Evolutionary conservation across 2,329 filamentous ascomycete genomes (phyloP).

Genomic region (Neofusicoccum laricinum): DNA sequence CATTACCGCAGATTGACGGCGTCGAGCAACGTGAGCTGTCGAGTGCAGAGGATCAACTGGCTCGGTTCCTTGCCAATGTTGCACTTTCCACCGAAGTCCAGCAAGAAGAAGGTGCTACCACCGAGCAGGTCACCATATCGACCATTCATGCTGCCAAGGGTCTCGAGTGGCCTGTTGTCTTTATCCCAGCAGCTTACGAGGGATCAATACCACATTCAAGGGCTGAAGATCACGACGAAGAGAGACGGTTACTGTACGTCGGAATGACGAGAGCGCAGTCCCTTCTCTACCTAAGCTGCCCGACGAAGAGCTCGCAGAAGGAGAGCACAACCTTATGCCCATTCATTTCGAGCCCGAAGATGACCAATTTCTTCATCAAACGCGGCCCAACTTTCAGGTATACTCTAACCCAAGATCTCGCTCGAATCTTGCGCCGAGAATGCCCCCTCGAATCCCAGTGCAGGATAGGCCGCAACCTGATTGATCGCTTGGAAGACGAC

Average conservation of each 20-base stretch:
- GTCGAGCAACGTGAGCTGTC: constrained; percentile 57
- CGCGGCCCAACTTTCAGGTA: constrained; percentile 69
- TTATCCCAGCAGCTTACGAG: constrained; percentile 84
- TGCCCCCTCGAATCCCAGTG: constrained; percentile 50
- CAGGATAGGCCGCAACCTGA: constrained; percentile 23
- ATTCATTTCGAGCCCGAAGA: constrained; percentile 62
- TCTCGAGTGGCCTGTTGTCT: constrained; percentile 93
- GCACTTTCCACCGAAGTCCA: constrained; percentile 79
- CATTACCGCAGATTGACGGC: constrained; percentile 66
- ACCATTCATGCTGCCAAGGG: constrained; percentile 97
- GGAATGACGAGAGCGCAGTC: constrained; percentile 93
- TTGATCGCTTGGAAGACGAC: constrained; percentile 35
- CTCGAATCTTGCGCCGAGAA: constrained; percentile 65
- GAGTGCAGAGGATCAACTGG: constrained; percentile 61
- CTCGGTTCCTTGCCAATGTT: constrained; percentile 84
- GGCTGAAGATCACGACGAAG: constrained; percentile 82
- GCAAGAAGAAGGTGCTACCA: constrained; percentile 56
- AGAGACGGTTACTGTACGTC: constrained; percentile 85
- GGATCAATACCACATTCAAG: constrained; percentile 88
- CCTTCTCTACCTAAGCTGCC: constrained; percentile 80
- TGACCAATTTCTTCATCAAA: constrained; percentile 53
- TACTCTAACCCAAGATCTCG: constrained; percentile 62
- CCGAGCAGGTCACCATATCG: constrained; percentile 76
- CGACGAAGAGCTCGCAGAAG: constrained; percentile 62
- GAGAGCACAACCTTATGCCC: constrained; percentile 66